Conservation (phyloP, 2,329 filamentous ascomycete genomes). For the Bipolaris gigantea region DNA sequence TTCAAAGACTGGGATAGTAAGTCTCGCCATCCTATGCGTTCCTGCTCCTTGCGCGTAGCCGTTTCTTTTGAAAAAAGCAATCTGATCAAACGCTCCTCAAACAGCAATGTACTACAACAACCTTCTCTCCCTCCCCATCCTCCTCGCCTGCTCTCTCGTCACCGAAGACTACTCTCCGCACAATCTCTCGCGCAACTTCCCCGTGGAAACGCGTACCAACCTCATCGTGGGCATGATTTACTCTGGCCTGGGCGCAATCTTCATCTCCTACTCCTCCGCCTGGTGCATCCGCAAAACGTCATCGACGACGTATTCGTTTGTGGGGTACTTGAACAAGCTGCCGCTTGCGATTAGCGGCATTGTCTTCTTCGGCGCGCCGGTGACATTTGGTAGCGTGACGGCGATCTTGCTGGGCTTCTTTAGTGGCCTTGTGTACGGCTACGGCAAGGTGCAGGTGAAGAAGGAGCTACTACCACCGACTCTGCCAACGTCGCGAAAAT, state of each 20-base stretch:
- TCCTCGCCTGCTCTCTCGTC: constrained; percentile 77
- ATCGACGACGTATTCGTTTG: constrained; percentile 98
- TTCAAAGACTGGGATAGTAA: constrained; percentile 99
- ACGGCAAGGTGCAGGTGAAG: constrained; percentile 66
- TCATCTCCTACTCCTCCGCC: constrained; percentile 97
- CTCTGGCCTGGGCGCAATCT: constrained; percentile 88
- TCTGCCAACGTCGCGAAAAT: no score
- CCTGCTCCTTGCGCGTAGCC: background rate
- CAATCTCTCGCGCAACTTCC: constrained; percentile 88
- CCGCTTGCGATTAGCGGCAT: constrained; percentile 91
- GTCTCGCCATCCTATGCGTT: constrained; percentile 38
- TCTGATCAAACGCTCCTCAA: no score
- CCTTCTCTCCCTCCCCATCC: constrained; percentile 89
- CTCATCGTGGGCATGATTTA: constrained; percentile 89
- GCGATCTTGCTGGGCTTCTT: constrained; percentile 91
- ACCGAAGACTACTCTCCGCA: constrained; percentile 87
- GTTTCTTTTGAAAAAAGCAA: background rate
- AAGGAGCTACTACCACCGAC: no score
- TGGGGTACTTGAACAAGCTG: constrained; percentile 97
- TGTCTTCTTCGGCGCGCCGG: constrained; percentile 90
- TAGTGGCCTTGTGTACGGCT: constrained; percentile 86
- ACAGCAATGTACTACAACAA: constrained; percentile 99
- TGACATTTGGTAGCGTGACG: constrained; percentile 87
- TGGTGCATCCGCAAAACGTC: constrained; percentile 98
- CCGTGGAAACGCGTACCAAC: constrained; percentile 71